phyloP scores from a whole-genome alignment of 2,329 filamentous ascomycete species.

The Lecanicillium sp. region DNA sequence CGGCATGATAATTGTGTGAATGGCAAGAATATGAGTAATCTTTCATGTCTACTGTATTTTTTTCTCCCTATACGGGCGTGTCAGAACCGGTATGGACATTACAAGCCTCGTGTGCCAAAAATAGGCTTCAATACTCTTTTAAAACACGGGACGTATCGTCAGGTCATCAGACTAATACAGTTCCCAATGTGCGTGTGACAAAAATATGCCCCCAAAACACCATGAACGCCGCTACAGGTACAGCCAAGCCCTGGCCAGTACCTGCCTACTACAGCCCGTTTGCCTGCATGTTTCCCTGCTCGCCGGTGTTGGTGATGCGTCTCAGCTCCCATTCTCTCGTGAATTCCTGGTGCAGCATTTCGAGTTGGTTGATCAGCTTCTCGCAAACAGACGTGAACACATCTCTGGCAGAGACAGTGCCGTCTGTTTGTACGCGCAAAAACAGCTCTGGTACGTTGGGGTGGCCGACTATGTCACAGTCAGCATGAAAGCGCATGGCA shows the following conservation, averaged over 20 bases:
- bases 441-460: conserved; percentile 55
- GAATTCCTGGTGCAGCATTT: conserved; percentile 76
- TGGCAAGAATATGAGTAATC: background rate
- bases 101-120: too few relatives aligned
- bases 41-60: too few relatives aligned
- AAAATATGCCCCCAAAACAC: conserved; percentile 16
- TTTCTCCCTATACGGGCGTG: too few relatives aligned
- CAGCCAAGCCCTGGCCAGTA: background rate
- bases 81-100: too few relatives aligned
- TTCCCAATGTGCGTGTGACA: background rate
- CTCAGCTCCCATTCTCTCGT: conserved; percentile 86
- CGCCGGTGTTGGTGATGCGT: conserved; percentile 68
- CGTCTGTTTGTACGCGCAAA: conserved; percentile 87
- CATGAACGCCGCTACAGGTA: conserved; percentile 5
- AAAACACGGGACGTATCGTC: too few relatives aligned
- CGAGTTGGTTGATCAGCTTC: conserved; percentile 74
- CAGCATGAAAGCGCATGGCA: conserved; percentile 18
- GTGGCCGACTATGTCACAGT: conserved; percentile 38
- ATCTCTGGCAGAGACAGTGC: conserved; percentile 79
- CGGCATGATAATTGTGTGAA: conserved; percentile 11
- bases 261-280: conserved; percentile 21
- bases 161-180: background rate
- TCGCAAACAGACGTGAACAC: conserved; percentile 75
- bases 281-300: conserved; percentile 39
- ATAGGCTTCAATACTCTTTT: too few relatives aligned